These are phyloP conservation scores for Blastobotrys chiropterorum DNA, from an alignment of 805 yeast species.

Conservation along the genomic window DNA sequence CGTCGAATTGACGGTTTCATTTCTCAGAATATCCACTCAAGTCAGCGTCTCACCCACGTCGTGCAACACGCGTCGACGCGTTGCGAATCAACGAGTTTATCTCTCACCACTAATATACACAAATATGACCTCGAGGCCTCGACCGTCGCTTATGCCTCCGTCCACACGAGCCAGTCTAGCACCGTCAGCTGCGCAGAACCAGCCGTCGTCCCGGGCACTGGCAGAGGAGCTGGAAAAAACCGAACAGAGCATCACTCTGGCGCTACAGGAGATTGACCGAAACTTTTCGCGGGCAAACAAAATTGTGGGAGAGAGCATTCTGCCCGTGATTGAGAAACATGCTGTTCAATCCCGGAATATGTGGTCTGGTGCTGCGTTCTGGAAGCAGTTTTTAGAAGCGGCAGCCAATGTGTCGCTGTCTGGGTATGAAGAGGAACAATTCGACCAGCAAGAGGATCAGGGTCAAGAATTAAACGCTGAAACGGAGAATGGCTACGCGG, in stretches of 20 bases:
- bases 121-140: background rate
- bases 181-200: constrained; percentile 1
- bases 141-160: constrained; percentile 4
- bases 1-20: too few relatives aligned
- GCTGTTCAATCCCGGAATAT: constrained; percentile 51
- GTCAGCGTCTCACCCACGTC: too few relatives aligned
- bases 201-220: constrained; percentile 14
- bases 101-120: background rate
- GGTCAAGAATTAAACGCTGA: background rate
- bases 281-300: constrained; percentile 64
- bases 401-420: constrained; percentile 61
- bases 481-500: background rate
- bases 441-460: background rate
- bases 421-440: constrained; percentile 40
- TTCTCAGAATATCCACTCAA: too few relatives aligned
- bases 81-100: background rate
- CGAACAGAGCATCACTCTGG: constrained; percentile 73
- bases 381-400: constrained; percentile 74
- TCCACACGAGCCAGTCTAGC: constrained; percentile 2
- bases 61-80: background rate
- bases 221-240: constrained; percentile 51
- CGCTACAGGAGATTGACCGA: constrained; percentile 72
- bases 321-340: constrained; percentile 62
- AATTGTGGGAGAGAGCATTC: constrained; percentile 56
- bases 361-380: constrained; percentile 62